Evolutionary conservation across 176 grass and related monocot genomes (phyloP).

Genomic region (Cenchrus purpureus): DNA sequence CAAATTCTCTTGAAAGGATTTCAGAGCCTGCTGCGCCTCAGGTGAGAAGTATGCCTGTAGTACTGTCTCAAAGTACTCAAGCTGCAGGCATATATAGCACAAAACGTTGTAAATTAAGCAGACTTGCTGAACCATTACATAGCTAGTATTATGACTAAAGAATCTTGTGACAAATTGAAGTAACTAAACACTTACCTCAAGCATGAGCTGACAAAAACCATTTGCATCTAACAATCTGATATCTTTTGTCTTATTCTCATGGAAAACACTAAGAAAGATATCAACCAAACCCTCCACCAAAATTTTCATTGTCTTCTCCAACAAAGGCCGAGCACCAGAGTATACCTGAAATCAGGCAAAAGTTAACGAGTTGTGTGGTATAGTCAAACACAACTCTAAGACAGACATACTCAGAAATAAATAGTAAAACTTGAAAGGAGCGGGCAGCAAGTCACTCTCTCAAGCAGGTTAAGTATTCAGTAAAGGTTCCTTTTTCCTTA

Average conservation of each 20-base stretch:
- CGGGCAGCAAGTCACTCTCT: background rate
- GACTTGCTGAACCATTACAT: conserved; percentile 24
- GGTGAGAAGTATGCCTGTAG: conserved; percentile 76
- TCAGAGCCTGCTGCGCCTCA: conserved; percentile 85
- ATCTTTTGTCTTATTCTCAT: conserved; percentile 87
- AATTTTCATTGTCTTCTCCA: conserved; percentile 86
- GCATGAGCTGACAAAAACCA: conserved; percentile 98
- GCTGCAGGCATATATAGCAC: conserved; percentile 55
- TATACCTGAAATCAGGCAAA: conserved; percentile 68
- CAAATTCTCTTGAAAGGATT: conserved; percentile 83
- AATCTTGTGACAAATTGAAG: conserved; percentile 23
- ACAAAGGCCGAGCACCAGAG: conserved; percentile 85
- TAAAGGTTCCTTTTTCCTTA: background rate
- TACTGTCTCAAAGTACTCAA: conserved; percentile 93
- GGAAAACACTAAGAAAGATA: conserved; percentile 90
- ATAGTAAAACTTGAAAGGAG: background rate
- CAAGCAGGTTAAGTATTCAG: background rate
- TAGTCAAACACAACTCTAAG: background rate
- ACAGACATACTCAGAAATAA: background rate
- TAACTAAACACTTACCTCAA: conserved; percentile 72
- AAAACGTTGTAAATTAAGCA: conserved; percentile 2
- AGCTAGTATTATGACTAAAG: background rate
- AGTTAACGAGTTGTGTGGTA: background rate
- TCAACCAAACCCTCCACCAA: conserved; percentile 94
- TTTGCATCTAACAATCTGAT: conserved; percentile 79